Evolutionary conservation across 768 basidiomycete species (phyloP).

Genomic region (Agrocybe pediades): DNA sequence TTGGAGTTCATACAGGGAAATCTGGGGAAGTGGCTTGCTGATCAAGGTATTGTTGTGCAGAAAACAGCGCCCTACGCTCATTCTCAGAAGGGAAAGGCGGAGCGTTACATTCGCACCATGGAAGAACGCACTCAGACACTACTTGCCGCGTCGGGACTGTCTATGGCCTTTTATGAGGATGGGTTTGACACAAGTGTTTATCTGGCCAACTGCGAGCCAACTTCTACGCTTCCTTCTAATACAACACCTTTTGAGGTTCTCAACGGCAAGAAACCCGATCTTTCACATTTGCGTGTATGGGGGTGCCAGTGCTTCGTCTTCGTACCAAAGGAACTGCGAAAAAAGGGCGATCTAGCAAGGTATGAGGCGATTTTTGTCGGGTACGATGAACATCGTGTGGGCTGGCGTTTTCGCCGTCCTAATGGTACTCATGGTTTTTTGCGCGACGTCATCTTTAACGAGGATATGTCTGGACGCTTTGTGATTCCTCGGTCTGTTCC

Average conservation of each 20-base stretch:
- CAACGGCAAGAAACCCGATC: conserved; percentile 19
- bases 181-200: conserved; percentile 19
- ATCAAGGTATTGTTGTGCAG: conserved; percentile 11
- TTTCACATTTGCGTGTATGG: conserved; percentile 27
- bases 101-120: conserved; percentile 6
- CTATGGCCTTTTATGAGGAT: conserved; percentile 21
- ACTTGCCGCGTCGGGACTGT: conserved; percentile 11
- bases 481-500: background rate
- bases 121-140: conserved; percentile 10
- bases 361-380: conserved; percentile 23
- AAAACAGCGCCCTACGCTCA: conserved; percentile 12
- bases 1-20: conserved; percentile 13
- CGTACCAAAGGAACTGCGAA: conserved; percentile 15
- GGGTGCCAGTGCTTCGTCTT: conserved; percentile 24
- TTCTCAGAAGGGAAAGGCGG: conserved; percentile 9
- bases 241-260: conserved; percentile 19
- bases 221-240: conserved; percentile 16
- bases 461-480: conserved; percentile 3
- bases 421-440: conserved; percentile 21
- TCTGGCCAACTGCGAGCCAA: conserved; percentile 20
- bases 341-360: conserved; percentile 10
- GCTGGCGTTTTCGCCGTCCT: conserved; percentile 18
- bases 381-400: conserved; percentile 11
- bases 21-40: conserved; percentile 5
- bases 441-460: conserved; percentile 26